A percentile compares a stretch with the other conserved stretches of the same genome.
Conservation (phyloP, 352 stramenopile genomes). For the Phytophthora sp. region DNA sequence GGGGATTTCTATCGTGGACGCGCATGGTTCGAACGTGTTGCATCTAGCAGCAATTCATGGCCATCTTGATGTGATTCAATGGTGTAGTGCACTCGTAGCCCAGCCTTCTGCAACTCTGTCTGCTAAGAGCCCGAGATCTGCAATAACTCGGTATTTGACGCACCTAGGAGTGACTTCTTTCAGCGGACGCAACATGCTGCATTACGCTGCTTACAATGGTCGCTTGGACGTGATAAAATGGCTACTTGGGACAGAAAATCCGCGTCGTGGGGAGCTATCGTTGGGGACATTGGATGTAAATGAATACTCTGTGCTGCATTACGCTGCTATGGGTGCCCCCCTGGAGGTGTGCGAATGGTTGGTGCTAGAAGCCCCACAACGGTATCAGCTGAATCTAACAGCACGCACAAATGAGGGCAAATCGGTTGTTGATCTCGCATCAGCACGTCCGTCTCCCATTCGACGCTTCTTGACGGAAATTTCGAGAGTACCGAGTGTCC, state of each 20-base stretch:
- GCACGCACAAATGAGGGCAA: conserved; percentile 52
- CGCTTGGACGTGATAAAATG: conserved; percentile 55
- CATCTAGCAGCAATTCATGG: conserved; percentile 76
- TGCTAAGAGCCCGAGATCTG: not conserved
- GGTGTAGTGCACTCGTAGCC: conserved; percentile 39
- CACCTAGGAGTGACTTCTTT: conserved; percentile 60
- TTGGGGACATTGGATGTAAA: conserved; percentile 55
- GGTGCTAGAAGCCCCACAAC: conserved; percentile 48
- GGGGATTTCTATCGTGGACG: conserved; percentile 53
- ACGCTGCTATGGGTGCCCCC: conserved; percentile 65
- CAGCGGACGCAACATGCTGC: conserved; percentile 66
- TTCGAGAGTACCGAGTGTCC: conserved; percentile 41
- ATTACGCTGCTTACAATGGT: conserved; percentile 76
- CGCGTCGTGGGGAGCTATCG: conserved; percentile 31
- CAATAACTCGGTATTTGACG: conserved; percentile 15
- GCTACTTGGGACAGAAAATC: conserved; percentile 45
- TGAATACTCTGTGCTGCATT: conserved; percentile 70
- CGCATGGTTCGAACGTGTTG: conserved; percentile 65
- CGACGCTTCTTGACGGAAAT: conserved; percentile 51
- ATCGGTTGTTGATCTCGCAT: conserved; percentile 50
- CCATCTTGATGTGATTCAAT: conserved; percentile 62
- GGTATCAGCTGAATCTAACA: conserved; percentile 50
- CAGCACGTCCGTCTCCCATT: conserved; percentile 35
- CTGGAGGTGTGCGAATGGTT: conserved; percentile 68
- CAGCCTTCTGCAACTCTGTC: not conserved